phyloP scores from a whole-genome alignment of 331 rosid genomes.

The Arachis monticola region DNA sequence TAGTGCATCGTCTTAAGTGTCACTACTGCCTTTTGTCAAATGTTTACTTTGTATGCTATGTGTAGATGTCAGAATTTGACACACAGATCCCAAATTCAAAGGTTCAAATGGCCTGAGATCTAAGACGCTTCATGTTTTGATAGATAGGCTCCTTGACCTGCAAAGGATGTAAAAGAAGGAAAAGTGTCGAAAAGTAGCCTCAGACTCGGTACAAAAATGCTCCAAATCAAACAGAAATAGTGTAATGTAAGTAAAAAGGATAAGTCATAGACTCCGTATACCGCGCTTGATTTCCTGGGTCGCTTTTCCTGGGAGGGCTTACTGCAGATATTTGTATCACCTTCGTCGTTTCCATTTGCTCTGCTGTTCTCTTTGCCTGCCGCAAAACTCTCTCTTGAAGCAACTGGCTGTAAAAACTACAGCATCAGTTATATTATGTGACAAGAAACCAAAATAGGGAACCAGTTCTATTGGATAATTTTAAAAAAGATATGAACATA shows the following conservation, averaged over 20 bases:
- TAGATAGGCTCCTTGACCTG: slow-evolving; percentile 95
- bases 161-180: slow-evolving; percentile 26
- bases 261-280: slow-evolving; percentile 37
- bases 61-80: not conserved
- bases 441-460: not conserved
- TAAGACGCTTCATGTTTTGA: slow-evolving; percentile 84
- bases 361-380: slow-evolving; percentile 59
- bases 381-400: slow-evolving; percentile 84
- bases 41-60: slow-evolving; percentile 14
- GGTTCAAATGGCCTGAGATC: slow-evolving; percentile 59
- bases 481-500: slow-evolving; percentile 35
- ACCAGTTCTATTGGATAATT: not conserved
- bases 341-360: slow-evolving; percentile 62
- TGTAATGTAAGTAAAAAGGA: slow-evolving; percentile 23
- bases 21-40: not conserved
- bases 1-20: not conserved
- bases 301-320: slow-evolving; percentile 72
- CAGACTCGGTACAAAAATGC: slow-evolving; percentile 9
- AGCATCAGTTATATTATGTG: slow-evolving; percentile 9
- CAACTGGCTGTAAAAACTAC: slow-evolving; percentile 61
- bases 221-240: slow-evolving; percentile 13
- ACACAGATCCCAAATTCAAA: slow-evolving; percentile 8
- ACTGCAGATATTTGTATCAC: slow-evolving; percentile 54
- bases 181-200: not conserved
- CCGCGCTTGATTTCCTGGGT: slow-evolving; percentile 91